Evolutionary conservation across 495 filamentous ascomycete genomes (phyloP).

Genomic region (Annulohypoxylon maeteangense): DNA sequence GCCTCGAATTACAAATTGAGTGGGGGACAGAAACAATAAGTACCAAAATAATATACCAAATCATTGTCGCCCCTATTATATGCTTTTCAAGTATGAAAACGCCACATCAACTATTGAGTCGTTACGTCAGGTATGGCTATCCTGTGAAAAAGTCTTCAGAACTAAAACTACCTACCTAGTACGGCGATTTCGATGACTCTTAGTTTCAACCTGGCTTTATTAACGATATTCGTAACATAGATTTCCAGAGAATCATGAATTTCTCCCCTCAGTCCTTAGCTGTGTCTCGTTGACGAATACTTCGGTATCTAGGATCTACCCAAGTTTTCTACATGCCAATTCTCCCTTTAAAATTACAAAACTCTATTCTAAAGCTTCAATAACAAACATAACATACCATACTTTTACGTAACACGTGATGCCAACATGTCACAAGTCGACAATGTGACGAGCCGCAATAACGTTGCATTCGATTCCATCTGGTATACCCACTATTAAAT

Average conservation of each 20-base stretch:
- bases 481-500: not conserved
- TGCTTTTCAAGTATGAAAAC: not conserved
- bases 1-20: no score
- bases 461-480: conserved; percentile 2
- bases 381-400: not conserved
- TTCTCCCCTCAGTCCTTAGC: no score
- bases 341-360: not conserved
- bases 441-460: conserved; percentile 23
- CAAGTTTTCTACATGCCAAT: no score
- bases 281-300: no score
- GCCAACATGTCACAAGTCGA: not conserved
- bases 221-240: not conserved
- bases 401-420: not conserved
- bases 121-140: not conserved
- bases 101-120: not conserved
- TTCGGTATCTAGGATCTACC: no score
- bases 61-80: not conserved
- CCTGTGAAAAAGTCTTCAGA: not conserved
- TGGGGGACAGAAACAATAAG: no score
- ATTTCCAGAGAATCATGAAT: no score
- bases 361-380: not conserved
- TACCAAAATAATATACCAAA: no score
- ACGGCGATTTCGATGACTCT: not conserved
- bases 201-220: not conserved
- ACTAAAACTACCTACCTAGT: no score